A percentile compares a stretch with the other conserved stretches of the same genome.
Conservation (phyloP, 1,284 basidiomycete species). For the Acaromyces ingoldii region DNA sequence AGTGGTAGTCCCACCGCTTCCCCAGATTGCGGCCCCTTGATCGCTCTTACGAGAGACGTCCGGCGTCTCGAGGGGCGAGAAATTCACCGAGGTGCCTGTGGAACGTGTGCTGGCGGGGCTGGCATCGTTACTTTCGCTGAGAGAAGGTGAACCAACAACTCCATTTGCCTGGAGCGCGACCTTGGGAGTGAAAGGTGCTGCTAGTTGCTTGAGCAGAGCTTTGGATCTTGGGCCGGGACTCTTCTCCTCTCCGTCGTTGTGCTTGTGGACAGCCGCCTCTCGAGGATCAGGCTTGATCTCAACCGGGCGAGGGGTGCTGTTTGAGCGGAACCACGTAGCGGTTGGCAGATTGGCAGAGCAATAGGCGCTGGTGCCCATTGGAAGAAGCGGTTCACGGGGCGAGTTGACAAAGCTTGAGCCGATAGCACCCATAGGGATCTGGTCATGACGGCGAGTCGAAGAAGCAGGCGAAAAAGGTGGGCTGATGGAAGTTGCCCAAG, state of each 20-base stretch:
- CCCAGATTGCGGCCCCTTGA: background rate
- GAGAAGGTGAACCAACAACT: too few species aligned
- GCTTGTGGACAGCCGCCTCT: background rate
- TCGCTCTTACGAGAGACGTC: background rate
- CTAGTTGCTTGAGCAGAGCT: background rate
- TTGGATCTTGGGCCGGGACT: too few species aligned
- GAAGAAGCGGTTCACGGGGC: background rate
- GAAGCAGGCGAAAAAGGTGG: background rate
- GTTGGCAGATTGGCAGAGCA: background rate
- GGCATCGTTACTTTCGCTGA: background rate
- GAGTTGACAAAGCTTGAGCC: background rate
- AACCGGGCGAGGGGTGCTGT: background rate
- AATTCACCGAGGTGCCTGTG: background rate
- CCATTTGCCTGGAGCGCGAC: background rate
- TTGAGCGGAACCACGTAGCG: background rate
- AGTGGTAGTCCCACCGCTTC: background rate
- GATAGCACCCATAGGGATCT: constrained; percentile 2
- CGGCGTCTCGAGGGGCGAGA: background rate
- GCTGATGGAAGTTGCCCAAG: background rate
- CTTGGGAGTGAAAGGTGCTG: background rate
- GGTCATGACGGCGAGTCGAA: background rate
- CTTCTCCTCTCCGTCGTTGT: background rate
- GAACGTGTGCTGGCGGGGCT: background rate
- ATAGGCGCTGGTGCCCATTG: background rate
- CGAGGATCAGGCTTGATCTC: constrained; percentile 7